A percentile compares a stretch with the other conserved stretches of the same genome.
Conservation (phyloP, 768 basidiomycete species). For the Coprinopsis sp. region DNA sequence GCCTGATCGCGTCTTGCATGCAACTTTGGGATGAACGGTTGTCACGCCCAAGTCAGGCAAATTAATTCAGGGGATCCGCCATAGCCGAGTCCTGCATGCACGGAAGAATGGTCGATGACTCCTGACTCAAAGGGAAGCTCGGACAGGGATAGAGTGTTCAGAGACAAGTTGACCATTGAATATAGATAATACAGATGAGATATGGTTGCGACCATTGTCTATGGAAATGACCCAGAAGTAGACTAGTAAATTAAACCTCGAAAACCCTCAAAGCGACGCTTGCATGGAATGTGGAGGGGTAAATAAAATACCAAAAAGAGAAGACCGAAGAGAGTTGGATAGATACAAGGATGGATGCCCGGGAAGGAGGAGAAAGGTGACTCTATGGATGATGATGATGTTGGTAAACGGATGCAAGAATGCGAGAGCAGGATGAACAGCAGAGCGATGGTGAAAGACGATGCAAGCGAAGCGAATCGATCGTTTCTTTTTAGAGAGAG, state of each 20-base stretch:
- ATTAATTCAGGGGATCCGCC: no score
- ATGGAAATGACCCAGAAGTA: conserved; percentile 1
- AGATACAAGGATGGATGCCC: conserved; percentile 18
- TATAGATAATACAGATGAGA: not conserved
- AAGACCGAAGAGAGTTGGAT: conserved; percentile 13
- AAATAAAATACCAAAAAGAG: conserved; percentile 6
- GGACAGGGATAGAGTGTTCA: not conserved
- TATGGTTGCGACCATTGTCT: not conserved
- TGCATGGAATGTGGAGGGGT: conserved; percentile 4
- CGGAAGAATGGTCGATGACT: no score
- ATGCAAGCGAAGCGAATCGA: conserved; percentile 1
- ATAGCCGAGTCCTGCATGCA: not conserved
- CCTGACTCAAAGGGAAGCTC: not conserved
- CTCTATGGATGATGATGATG: conserved; percentile 2
- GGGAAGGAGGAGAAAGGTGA: conserved; percentile 1
- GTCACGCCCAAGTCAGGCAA: no score
- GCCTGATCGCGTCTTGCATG: no score
- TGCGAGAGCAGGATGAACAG: not conserved
- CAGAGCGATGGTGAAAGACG: not conserved
- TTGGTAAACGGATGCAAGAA: no score
- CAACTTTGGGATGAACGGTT: no score
- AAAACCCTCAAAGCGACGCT: conserved; percentile 4
- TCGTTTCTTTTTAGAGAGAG: conserved; percentile 1
- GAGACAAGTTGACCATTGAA: not conserved
- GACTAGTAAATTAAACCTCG: conserved; percentile 5